Conservation (phyloP, 1,284 basidiomycete species). For the Microbotryomycetes sp. region DNA sequence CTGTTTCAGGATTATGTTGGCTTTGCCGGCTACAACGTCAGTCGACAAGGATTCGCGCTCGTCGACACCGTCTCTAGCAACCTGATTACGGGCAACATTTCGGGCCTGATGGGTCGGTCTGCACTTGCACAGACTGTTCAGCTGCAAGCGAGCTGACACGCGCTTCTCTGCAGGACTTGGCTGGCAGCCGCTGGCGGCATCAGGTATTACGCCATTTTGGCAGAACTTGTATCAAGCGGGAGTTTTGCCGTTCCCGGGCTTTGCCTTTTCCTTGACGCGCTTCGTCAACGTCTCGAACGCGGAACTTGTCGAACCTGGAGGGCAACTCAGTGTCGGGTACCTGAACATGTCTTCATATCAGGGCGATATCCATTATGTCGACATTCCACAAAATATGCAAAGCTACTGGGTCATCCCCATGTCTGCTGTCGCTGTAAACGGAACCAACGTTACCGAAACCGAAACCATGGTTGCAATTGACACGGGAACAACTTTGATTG, state of each 20-base stretch:
- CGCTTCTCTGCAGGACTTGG: conserved; percentile 34
- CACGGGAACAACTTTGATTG: conserved; percentile 38
- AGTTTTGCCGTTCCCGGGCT: conserved; percentile 38
- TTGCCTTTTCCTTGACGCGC: conserved; percentile 43
- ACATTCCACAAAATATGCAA: conserved; percentile 37
- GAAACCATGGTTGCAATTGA: conserved; percentile 37
- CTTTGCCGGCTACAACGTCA: conserved; percentile 41
- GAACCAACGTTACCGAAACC: conserved; percentile 33
- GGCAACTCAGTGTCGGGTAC: conserved; percentile 43
- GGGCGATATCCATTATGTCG: conserved; percentile 41
- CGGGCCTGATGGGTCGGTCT: conserved; percentile 43
- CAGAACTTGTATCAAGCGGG: conserved; percentile 40
- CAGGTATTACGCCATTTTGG: conserved; percentile 43
- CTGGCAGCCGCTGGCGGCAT: conserved; percentile 42
- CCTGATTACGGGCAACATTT: conserved; percentile 42
- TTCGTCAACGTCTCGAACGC: conserved; percentile 40
- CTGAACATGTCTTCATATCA: conserved; percentile 41
- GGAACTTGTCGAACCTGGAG: conserved; percentile 35
- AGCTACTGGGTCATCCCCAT: conserved; percentile 44
- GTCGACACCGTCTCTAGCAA: conserved; percentile 37
- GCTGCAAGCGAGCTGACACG: no score
- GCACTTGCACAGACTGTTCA: conserved; percentile 13
- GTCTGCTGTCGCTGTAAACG: conserved; percentile 39
- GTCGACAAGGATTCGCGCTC: conserved; percentile 39
- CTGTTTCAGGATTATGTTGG: conserved; percentile 41